Base-by-base conservation (phyloP, 352 stramenopile genomes). In the Pythium aristosporum region DNA sequence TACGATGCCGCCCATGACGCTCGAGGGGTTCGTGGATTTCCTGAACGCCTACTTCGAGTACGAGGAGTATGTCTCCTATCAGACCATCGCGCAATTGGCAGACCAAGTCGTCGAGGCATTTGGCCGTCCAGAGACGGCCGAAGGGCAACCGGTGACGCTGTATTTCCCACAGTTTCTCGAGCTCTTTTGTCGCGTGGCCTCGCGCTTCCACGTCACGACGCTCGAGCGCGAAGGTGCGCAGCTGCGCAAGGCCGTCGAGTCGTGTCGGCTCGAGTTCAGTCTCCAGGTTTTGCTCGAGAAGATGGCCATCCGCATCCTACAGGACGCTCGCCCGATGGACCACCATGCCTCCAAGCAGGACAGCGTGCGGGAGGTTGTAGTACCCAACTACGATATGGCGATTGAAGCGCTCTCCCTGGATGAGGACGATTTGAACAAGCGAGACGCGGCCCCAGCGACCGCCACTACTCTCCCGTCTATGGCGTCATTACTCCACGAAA, bases 41-140 rank as follows among this genome's bases (percentile, higher is more conserved):
- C 71, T 91, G 28, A 89, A 85, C 46, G 84, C 77, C 10, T 90
- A 93, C 56, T 85, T 93, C 52, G 79, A 90, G 66, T 89, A 89
- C 67, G 81, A 88, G 36, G 81, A 85, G 46, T 91, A 68, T 47
- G 75, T 89, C n/a, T 87, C 80, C 12, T 84, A 74, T 50, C 54
- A 76, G 18, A 61, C 84, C 4, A 61, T 87, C 39, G 36, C 72
- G 15, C 50, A 72, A 36, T 25, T 62, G 25, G 64, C 57, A 0
- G 7, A 20, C 15, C 43, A 52, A 1, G 57, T 66, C 8, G 32
- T 63, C 4, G 36, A 23, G 1, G 20, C 57, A 16, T 71, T 66
- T 21, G 13, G 32, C n/a, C 36, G 20, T 12, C 9, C n/a, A 13
- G 13, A 61, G 16, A 23, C 43, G 11, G 10, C 34, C 1, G 30